A percentile compares a stretch with the other conserved stretches of the same genome.
These are phyloP conservation scores for Pythium grandisporangium DNA, from an alignment of 352 stramenopile species.

Conservation along the genomic window DNA sequence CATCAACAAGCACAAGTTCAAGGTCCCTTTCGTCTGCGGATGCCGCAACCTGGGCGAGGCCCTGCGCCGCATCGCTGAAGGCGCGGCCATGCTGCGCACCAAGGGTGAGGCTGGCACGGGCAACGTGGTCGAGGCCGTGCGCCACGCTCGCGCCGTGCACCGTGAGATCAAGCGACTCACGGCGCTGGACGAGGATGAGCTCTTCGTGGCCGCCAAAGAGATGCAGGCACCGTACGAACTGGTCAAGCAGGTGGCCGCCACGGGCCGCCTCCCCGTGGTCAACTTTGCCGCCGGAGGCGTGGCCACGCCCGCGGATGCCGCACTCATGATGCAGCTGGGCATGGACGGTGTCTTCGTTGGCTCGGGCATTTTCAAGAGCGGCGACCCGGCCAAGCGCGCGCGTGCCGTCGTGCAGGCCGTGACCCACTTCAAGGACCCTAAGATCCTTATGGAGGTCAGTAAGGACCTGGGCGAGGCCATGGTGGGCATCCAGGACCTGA, in stretches of 20 bases:
- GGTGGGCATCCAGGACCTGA: constrained; percentile 97
- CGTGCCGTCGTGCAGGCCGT: constrained; percentile 95
- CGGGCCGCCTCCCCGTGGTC: constrained; percentile 91
- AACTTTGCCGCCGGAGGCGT: constrained; percentile 98
- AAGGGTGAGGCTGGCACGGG: constrained; percentile 98
- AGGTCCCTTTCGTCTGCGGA: constrained; percentile 97
- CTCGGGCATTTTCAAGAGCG: constrained; percentile 97
- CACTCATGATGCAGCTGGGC: constrained; percentile 99
- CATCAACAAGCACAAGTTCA: constrained; percentile 96
- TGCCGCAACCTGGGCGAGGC: constrained; percentile 97
- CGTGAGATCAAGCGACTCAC: constrained; percentile 87
- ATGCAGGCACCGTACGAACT: constrained; percentile 93
- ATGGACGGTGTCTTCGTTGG: constrained; percentile 99
- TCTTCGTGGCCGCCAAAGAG: constrained; percentile 96
- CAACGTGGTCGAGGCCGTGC: constrained; percentile 97
- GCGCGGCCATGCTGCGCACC: constrained; percentile 96
- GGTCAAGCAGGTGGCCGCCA: constrained; percentile 89
- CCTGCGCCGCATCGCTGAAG: constrained; percentile 92
- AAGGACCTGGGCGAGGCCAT: constrained; percentile 95
- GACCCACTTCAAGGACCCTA: constrained; percentile 96
- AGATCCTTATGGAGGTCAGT: constrained; percentile 95
- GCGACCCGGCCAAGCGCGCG: constrained; percentile 91
- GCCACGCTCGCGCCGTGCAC: constrained; percentile 91
- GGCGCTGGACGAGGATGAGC: constrained; percentile 94
- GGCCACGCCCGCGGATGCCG: constrained; percentile 96